Conservation (phyloP, 2,329 filamentous ascomycete genomes). For the Cercospora janseana region DNA sequence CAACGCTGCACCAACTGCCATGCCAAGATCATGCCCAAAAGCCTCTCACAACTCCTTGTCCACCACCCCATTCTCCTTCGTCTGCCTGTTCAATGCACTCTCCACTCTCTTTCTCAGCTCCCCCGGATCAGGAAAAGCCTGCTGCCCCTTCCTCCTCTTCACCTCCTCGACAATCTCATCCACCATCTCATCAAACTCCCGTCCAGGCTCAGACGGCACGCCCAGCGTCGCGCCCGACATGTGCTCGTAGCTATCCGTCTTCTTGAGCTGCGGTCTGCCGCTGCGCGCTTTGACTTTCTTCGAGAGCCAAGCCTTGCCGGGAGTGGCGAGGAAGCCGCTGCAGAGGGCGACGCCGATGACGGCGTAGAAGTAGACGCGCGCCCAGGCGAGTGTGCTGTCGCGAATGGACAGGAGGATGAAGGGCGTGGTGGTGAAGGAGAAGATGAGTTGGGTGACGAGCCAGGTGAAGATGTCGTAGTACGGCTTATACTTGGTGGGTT, state of each 20-base stretch:
- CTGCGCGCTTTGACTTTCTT: conserved; percentile 41
- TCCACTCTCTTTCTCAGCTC: conserved; percentile 56
- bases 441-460: conserved; percentile 73
- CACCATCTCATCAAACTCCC: conserved; percentile 75
- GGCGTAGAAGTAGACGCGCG: conserved; percentile 83
- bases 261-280: conserved; percentile 31
- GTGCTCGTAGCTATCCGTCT: conserved; percentile 37
- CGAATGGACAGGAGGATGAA: conserved; percentile 78
- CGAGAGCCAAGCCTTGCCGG: conserved; percentile 59
- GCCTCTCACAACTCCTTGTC: conserved; percentile 8
- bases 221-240: conserved; percentile 62
- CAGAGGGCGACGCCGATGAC: conserved; percentile 64
- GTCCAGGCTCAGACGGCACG: conserved; percentile 71
- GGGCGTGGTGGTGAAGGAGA: conserved; percentile 78
- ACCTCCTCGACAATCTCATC: conserved; percentile 72
- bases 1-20: no score
- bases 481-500: conserved; percentile 67
- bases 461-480: conserved; percentile 83
- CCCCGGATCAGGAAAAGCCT: conserved; percentile 45
- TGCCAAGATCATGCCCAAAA: no score
- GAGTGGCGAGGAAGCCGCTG: conserved; percentile 75
- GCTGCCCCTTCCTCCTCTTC: conserved; percentile 53
- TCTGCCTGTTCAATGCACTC: conserved; percentile 40
- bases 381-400: conserved; percentile 73
- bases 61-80: conserved; percentile 18